Conservation (phyloP, 139 green algal species). For the Closterium sp. region DNA sequence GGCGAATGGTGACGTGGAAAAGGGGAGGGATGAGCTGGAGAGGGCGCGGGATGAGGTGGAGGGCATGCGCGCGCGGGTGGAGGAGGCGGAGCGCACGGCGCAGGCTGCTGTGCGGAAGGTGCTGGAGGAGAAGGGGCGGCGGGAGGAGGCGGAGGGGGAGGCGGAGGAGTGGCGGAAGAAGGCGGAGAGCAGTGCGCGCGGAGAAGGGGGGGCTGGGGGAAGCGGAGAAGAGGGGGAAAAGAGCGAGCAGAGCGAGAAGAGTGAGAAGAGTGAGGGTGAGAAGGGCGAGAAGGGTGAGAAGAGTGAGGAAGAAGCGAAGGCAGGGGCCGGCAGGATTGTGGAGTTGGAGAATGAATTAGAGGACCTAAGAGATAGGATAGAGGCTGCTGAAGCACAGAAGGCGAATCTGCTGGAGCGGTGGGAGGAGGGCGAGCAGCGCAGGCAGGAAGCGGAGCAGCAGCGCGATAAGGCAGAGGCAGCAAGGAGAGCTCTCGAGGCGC, state of each 20-base stretch:
- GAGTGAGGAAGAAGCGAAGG: not conserved
- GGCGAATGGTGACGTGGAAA: not conserved
- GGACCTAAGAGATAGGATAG: not conserved
- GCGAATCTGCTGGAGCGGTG: not conserved
- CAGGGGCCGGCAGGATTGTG: not conserved
- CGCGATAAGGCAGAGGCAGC: not conserved
- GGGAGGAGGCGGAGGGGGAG: too few species aligned
- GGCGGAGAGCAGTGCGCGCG: too few species aligned
- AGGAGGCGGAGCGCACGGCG: too few species aligned
- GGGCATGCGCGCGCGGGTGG: not conserved
- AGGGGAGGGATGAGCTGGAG: not conserved
- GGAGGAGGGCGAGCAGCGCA: not conserved
- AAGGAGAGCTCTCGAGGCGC: not conserved
- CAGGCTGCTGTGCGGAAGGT: not conserved
- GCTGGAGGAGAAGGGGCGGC: too few species aligned
- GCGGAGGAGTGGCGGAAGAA: too few species aligned
- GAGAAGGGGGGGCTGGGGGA: too few species aligned
- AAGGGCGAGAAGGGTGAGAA: too few species aligned
- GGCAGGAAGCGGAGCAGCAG: not conserved
- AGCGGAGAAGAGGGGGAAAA: not conserved
- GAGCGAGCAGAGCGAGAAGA: too few species aligned
- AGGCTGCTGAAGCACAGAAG: not conserved
- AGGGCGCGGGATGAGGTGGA: not conserved
- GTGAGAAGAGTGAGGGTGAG: not conserved
- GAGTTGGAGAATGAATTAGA: not conserved